These are phyloP conservation scores for Akanthomyces uredinophilus DNA, from an alignment of 2,329 filamentous ascomycete genomes.

Conservation along the genomic window DNA sequence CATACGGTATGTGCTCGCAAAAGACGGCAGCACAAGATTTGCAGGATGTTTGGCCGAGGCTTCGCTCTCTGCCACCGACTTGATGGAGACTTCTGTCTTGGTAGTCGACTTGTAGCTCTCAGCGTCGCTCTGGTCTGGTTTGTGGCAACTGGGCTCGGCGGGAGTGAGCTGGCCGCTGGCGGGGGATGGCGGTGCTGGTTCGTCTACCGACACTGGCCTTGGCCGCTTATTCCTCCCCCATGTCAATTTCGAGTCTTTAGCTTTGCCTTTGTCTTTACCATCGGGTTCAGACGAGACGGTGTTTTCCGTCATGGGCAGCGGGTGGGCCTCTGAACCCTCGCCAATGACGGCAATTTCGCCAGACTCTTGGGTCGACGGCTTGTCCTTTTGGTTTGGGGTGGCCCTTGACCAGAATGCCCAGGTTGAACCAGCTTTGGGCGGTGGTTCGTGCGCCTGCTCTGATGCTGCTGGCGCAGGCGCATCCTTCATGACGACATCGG, in stretches of 20 bases:
- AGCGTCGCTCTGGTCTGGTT: slow-evolving; percentile 20
- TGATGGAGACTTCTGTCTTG: slow-evolving; percentile 22
- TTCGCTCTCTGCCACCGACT: slow-evolving; percentile 38
- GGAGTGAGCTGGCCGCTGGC: slow-evolving; percentile 22
- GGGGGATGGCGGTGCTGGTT: slow-evolving; percentile 33
- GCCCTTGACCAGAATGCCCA: slow-evolving; percentile 80
- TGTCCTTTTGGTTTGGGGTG: slow-evolving; percentile 32
- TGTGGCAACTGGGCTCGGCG: slow-evolving; percentile 3
- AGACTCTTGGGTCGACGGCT: slow-evolving; percentile 32
- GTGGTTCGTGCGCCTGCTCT: slow-evolving; percentile 27
- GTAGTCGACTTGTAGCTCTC: slow-evolving; percentile 14
- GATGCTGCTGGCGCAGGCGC: slow-evolving; percentile 22
- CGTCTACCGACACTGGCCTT: slow-evolving; percentile 45
- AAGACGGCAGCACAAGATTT: slow-evolving; percentile 66
- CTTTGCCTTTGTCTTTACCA: slow-evolving; percentile 22
- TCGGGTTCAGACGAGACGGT: slow-evolving; percentile 36
- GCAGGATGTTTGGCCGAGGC: slow-evolving; percentile 39
- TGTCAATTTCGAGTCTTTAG: slow-evolving; percentile 31
- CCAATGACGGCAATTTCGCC: slow-evolving; percentile 54
- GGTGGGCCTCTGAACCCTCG: slow-evolving; percentile 52
- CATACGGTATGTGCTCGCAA: slow-evolving; percentile 61
- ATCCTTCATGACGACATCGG: slow-evolving; percentile 41
- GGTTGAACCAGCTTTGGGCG: slow-evolving; percentile 55
- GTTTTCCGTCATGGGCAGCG: slow-evolving; percentile 40
- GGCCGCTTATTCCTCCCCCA: slow-evolving; percentile 41